Conservation (phyloP, 1,284 basidiomycete genomes). For the Puccinia polysora region DNA sequence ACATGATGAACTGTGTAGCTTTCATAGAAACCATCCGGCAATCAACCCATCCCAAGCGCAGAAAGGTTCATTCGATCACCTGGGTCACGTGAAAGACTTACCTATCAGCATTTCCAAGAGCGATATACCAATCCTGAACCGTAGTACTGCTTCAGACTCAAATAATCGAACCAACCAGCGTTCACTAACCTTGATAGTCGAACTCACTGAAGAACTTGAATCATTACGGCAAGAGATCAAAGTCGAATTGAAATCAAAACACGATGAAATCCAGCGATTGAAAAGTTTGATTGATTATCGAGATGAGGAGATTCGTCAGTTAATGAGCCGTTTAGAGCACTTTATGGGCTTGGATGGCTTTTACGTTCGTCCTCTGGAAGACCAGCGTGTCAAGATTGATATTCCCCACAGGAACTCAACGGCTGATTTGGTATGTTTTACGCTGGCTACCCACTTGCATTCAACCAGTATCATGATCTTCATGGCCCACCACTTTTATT, state of each 20-base stretch:
- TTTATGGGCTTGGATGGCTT: constrained; percentile 42
- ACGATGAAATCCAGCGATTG: constrained; percentile 31
- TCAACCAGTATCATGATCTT: not conserved
- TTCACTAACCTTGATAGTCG: constrained; percentile 35
- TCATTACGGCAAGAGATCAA: constrained; percentile 35
- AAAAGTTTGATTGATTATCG: constrained; percentile 28
- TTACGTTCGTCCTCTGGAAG: constrained; percentile 24
- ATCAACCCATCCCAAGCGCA: not conserved
- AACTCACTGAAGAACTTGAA: constrained; percentile 41
- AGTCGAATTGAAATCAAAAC: constrained; percentile 26
- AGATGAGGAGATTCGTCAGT: constrained; percentile 28
- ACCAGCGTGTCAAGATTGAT: not conserved
- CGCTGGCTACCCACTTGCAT: not conserved
- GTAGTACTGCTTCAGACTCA: constrained; percentile 15
- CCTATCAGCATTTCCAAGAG: too few relatives aligned
- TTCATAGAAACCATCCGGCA: constrained; percentile 4
- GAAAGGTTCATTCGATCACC: too few relatives aligned
- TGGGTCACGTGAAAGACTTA: too few relatives aligned
- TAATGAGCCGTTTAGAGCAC: constrained; percentile 30
- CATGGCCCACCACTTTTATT: not conserved
- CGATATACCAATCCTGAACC: too few relatives aligned
- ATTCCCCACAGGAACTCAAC: not conserved
- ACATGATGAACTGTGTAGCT: constrained; percentile 11
- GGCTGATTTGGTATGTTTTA: not conserved
- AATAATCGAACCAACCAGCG: constrained; percentile 27